These are phyloP conservation scores for Diaporthe eres DNA, from an alignment of 2,329 filamentous ascomycete genomes.

Conservation along the genomic window DNA sequence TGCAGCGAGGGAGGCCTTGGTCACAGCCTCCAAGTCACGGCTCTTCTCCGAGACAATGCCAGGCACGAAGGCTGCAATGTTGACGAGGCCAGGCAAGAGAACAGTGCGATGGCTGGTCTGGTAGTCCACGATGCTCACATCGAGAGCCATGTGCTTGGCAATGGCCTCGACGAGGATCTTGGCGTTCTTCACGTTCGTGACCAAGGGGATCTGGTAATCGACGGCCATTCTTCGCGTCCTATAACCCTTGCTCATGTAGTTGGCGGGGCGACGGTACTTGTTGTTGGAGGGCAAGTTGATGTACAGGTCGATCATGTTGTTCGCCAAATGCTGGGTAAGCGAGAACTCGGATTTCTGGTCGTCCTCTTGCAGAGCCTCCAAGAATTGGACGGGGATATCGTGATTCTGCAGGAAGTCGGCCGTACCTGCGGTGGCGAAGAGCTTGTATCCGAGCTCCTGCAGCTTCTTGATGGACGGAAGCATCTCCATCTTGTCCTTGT, in stretches of 20 bases:
- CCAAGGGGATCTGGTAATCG: slow-evolving; percentile 94
- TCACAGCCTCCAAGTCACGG: slow-evolving; percentile 77
- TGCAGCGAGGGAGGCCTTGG: slow-evolving; percentile 79
- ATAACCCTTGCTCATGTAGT: slow-evolving; percentile 99
- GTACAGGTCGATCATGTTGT: slow-evolving; percentile 98
- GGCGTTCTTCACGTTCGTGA: slow-evolving; percentile 99
- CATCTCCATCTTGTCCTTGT: slow-evolving; percentile 99
- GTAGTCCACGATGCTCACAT: slow-evolving; percentile 87
- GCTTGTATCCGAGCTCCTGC: slow-evolving; percentile 91
- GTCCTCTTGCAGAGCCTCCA: slow-evolving; percentile 87
- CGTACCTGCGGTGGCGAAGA: slow-evolving; percentile 96
- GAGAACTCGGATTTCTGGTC: slow-evolving; percentile 97
- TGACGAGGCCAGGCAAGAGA: slow-evolving; percentile 81
- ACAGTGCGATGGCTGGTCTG: slow-evolving; percentile 89
- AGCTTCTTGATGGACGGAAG: slow-evolving; percentile 92
- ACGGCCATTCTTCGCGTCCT: slow-evolving; percentile 97
- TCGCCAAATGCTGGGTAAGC: slow-evolving; percentile 94
- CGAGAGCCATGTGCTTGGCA: slow-evolving; percentile 87
- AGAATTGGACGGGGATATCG: slow-evolving; percentile 90
- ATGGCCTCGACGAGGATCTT: slow-evolving; percentile 98
- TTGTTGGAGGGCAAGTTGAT: slow-evolving; percentile 99
- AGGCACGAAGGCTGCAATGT: slow-evolving; percentile 85
- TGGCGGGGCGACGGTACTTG: slow-evolving; percentile 94
- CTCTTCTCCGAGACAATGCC: slow-evolving; percentile 76
- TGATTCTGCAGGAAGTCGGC: slow-evolving; percentile 97